Percentiles rank a stretch among this genome's conserved stretches.
phyloP scores from a whole-genome alignment of 495 filamentous ascomycete genomes.

The Lasiosphaeris hirsuta region DNA sequence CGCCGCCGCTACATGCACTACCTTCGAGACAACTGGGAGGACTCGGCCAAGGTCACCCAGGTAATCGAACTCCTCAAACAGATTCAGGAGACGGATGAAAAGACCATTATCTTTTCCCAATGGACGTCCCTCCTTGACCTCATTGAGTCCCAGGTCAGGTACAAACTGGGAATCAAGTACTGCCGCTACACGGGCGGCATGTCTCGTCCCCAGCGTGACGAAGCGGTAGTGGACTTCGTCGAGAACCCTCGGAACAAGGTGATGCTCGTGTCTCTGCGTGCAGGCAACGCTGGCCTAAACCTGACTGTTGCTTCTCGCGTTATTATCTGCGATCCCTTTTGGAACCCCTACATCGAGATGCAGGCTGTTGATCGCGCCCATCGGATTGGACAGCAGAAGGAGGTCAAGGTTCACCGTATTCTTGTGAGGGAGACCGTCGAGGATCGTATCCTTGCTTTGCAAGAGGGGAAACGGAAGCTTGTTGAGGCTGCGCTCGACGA shows the following conservation, averaged over 20 bases:
- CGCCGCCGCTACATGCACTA: slow-evolving; percentile 61
- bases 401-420: slow-evolving; percentile 78
- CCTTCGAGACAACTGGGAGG: slow-evolving; percentile 64
- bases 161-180: slow-evolving; percentile 55
- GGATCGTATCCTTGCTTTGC: slow-evolving; percentile 82
- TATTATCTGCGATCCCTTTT: slow-evolving; percentile 92
- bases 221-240: slow-evolving; percentile 70
- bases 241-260: slow-evolving; percentile 62
- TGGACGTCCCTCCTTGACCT: slow-evolving; percentile 90
- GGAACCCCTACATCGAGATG: slow-evolving; percentile 94
- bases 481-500: slow-evolving; percentile 84
- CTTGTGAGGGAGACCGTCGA: slow-evolving; percentile 78
- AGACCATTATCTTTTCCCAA: slow-evolving; percentile 90
- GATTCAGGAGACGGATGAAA: slow-evolving; percentile 52
- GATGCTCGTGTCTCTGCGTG: slow-evolving; percentile 86
- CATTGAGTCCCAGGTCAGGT: slow-evolving; percentile 79
- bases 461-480: slow-evolving; percentile 75
- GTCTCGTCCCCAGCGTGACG: slow-evolving; percentile 63
- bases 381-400: slow-evolving; percentile 75
- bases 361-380: slow-evolving; percentile 94
- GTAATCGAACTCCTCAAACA: slow-evolving; percentile 61
- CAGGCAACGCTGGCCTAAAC: slow-evolving; percentile 89
- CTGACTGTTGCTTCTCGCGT: slow-evolving; percentile 82
- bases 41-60: slow-evolving; percentile 77
- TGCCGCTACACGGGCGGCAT: slow-evolving; percentile 87